These are phyloP conservation scores for Clarireedia hainanense DNA, from an alignment of 2,329 filamentous ascomycete genomes.

Conservation along the genomic window DNA sequence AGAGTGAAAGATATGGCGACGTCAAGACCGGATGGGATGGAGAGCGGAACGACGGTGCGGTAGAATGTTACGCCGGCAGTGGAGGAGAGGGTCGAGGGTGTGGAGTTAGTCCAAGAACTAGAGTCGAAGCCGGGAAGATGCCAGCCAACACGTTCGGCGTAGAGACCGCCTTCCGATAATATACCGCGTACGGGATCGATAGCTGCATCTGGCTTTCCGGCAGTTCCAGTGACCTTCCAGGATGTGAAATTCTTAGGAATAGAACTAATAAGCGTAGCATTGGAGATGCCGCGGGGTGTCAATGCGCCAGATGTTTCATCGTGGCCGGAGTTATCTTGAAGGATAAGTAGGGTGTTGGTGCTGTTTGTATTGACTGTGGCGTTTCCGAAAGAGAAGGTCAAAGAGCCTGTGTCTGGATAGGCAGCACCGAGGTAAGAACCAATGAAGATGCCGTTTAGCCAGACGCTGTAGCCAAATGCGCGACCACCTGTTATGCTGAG, in stretches of 20 bases:
- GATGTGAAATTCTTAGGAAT: conserved; percentile 15
- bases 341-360: conserved; percentile 41
- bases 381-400: conserved; percentile 29
- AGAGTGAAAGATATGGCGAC: conserved; percentile 49
- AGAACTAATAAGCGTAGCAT: conserved; percentile 39
- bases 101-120: conserved; percentile 32
- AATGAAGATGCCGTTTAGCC: conserved; percentile 47
- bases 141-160: conserved; percentile 49
- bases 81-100: conserved; percentile 33
- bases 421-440: conserved; percentile 41
- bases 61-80: conserved; percentile 48
- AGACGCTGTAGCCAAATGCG: conserved; percentile 12
- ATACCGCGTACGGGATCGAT: conserved; percentile 47
- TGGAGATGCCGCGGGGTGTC: conserved; percentile 43
- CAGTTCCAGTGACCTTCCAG: conserved; percentile 51
- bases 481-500: conserved; percentile 12
- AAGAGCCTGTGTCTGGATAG: conserved; percentile 26
- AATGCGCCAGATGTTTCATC: conserved; percentile 42
- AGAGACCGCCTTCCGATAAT: conserved; percentile 50
- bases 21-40: conserved; percentile 44
- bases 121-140: conserved; percentile 49
- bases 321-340: conserved; percentile 53
- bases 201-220: conserved; percentile 36
- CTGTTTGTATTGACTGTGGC: conserved; percentile 31
- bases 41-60: conserved; percentile 42